Base-by-base conservation (phyloP, 1,284 basidiomycete species). In the Tremellales sp. region DNA sequence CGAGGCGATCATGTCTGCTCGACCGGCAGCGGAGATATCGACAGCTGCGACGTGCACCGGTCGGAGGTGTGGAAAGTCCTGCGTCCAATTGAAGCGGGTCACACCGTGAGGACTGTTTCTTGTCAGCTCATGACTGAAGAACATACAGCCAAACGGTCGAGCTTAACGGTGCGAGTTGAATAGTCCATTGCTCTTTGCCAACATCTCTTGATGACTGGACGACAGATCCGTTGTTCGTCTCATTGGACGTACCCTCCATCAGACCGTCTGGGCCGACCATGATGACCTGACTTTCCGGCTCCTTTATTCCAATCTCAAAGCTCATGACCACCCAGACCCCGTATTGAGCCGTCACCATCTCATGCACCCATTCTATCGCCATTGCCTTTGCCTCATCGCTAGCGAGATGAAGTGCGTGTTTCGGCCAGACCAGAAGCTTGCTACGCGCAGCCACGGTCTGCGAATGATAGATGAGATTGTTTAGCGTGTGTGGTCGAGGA, bases 361-460 rank as follows among this genome's bases (percentile, higher is more conserved):
- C 26, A 1, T 31, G 31, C 11, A 60, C 43, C 24, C 8, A 13
- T 4, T 49, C 41, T 4, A 63, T 37, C 10, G 41, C 47, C 2
- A 23, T 10, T 3, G 44, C 48, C 36, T 45, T 39, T 4, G 54
- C 49, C 3, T 13, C 17, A 11, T 19, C 8, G 8, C 46, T 25
- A 4, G 12, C 3, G 7, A 58, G 15, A n/a, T n/a, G n/a, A n/a
- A n/a, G n/a, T 2, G 51, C 54, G 15, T 40, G 47, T 39, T 63
- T 58, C 0, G 61, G 61, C 40, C 48, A 51, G 17, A 63, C 29
- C 35, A 59, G 40, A 7, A 58, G 40, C n/a, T 52, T 56, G 6
- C 54, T 56, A 4, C 25, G 29, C 23, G 43, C 44, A 2, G 45
- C 56, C 6, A 57, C 10, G 0, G 43, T 46, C 21, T 45, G 29